Conservation (phyloP, 371 early-diverging fungal species). For the Zopfochytrium polystomum region DNA sequence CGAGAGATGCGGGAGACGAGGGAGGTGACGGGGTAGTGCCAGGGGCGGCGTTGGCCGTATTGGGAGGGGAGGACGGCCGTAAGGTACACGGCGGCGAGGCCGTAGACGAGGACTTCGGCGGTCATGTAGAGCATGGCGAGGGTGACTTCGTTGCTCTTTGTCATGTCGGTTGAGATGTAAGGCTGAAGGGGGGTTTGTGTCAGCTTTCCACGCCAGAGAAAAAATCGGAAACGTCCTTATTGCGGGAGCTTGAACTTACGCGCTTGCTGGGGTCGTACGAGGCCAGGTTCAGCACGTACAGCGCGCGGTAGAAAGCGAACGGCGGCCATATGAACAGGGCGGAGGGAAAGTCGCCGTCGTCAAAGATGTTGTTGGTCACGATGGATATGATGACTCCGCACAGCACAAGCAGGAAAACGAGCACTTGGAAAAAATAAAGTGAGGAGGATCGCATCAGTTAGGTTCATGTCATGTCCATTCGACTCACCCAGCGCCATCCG, state of each 20-base stretch:
- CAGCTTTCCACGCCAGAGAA: too few species aligned
- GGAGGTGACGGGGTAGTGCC: slow-evolving; percentile 62
- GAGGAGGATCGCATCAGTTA: too few species aligned
- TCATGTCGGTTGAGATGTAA: slow-evolving; percentile 17
- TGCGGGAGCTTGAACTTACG: too few species aligned
- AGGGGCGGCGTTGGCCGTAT: slow-evolving; percentile 61
- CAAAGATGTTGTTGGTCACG: slow-evolving; percentile 44
- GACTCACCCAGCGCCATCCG: too few species aligned
- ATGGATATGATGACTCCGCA: slow-evolving; percentile 58
- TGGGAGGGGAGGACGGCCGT: slow-evolving; percentile 57
- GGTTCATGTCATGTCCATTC: too few species aligned
- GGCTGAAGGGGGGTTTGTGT: too few species aligned
- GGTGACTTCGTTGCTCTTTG: slow-evolving; percentile 49
- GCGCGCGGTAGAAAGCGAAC: too few species aligned
- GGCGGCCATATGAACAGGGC: too few species aligned
- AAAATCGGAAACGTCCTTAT: too few species aligned
- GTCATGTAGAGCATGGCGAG: slow-evolving; percentile 52
- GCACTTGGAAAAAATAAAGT: too few species aligned
- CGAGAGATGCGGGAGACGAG: too few species aligned
- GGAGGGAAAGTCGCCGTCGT: slow-evolving; percentile 24
- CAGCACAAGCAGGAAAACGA: slow-evolving; percentile 60
- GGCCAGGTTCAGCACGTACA: slow-evolving; percentile 73
- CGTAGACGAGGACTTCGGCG: slow-evolving; percentile 49
- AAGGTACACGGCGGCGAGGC: slow-evolving; percentile 55
- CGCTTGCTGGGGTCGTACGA: slow-evolving; percentile 58